phyloP scores from a whole-genome alignment of 257 asterid species.

The Solanum ossicruentum region DNA sequence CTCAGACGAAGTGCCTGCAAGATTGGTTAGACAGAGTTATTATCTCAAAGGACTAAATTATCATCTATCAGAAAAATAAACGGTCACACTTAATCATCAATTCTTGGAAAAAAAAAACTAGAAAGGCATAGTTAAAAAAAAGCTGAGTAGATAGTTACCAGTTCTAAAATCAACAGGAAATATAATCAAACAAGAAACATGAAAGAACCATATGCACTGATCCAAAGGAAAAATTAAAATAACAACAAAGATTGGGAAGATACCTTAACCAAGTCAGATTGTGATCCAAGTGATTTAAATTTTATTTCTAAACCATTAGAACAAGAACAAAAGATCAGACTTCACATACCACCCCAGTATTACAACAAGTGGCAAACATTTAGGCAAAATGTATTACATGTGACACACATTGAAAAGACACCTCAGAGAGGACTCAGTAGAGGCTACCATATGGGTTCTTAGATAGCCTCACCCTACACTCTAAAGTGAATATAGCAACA shows the following conservation, averaged over 20 bases:
- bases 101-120: neutral
- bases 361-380: neutral
- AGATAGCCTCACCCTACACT: neutral
- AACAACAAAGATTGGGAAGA: neutral
- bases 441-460: neutral
- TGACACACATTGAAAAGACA: neutral
- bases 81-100: neutral
- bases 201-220: neutral
- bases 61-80: neutral
- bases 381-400: neutral
- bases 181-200: neutral
- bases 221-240: neutral
- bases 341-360: neutral
- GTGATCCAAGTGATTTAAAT: neutral
- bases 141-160: neutral
- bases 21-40: neutral
- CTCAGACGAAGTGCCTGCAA: constrained; percentile 81
- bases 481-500: neutral
- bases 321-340: neutral
- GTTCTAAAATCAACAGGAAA: neutral
- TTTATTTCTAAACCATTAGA: neutral
- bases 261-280: neutral
- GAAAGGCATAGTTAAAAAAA: neutral
- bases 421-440: neutral
- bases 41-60: neutral